Percentiles rank a stretch among this genome's conserved stretches.
Conservation (phyloP, 2,329 filamentous ascomycete species). For the Xylaria sp. region DNA sequence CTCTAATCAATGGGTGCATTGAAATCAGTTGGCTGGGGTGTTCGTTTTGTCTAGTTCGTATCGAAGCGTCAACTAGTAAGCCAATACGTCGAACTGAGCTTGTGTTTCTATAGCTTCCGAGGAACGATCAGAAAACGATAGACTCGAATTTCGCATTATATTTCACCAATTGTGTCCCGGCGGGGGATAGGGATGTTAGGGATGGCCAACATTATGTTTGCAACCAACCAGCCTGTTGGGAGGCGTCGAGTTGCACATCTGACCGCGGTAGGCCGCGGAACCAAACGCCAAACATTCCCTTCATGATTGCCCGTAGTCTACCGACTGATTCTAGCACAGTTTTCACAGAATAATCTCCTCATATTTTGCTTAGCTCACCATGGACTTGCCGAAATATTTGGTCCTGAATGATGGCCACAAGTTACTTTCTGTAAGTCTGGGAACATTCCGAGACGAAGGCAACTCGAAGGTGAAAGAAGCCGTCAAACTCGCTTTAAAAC, state of each 20-base stretch:
- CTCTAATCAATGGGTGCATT: background rate
- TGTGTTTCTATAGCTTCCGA: conserved; percentile 1
- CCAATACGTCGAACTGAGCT: background rate
- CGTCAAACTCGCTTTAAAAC: conserved; percentile 35
- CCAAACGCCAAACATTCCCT: background rate
- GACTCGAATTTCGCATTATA: conserved; percentile 7
- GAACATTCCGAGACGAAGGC: conserved; percentile 36
- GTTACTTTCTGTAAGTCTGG: conserved; percentile 35
- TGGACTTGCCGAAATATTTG: conserved; percentile 32
- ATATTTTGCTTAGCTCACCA: conserved; percentile 17
- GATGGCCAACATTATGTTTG: background rate
- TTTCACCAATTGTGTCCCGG: background rate
- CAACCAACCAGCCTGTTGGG: background rate
- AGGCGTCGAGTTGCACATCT: conserved; percentile 1
- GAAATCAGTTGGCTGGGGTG: background rate
- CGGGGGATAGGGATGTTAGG: background rate
- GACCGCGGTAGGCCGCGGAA: background rate
- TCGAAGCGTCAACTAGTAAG: conserved; percentile 4
- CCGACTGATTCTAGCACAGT: too few species aligned
- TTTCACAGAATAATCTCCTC: conserved; percentile 4
- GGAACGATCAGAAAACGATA: conserved; percentile 5
- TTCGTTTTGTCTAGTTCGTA: conserved; percentile 5
- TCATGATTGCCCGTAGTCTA: too few species aligned
- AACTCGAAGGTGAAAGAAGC: conserved; percentile 37
- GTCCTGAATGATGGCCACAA: conserved; percentile 31